Evolutionary conservation across 495 filamentous ascomycete genomes (phyloP), one percentile per base, ranked within the genome.

Genomic region (Podospora tetraspora): DNA sequence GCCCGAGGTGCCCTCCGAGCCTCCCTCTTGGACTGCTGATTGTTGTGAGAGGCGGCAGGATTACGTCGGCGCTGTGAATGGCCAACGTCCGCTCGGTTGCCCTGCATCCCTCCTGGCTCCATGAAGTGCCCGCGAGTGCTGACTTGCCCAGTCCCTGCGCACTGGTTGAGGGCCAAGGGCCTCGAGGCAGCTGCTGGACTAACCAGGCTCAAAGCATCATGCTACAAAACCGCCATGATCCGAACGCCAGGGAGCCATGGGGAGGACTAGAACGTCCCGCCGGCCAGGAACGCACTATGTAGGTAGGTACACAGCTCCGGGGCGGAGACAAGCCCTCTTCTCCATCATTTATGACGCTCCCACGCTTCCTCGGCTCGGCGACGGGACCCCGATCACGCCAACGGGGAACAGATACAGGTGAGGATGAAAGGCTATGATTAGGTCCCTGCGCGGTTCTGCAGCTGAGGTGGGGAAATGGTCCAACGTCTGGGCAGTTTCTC

Each of bases 21-120:
- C 25, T 25, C 43, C 25, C 16, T 30, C 27, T 23, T 59, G 56
- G 63, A 52, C 58, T 52, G 43, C 57, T 66, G 65, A 66, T 66
- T 58, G 56, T 52, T 56, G 65, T 43, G 63, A 37, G 22, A 73
- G 73, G 71, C 61, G 69, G 67, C 73, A 71, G 73, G 23, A 73
- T 75, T 75, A 75, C 73, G 73, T 75, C 72, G 74, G 65, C 67
- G 56, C 34, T 64, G 67, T 61, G 32, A 65, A 30, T 59, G 59
- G 62, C 30, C 67, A 64, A 64, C 64, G 60, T 69, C 61, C 62
- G 37, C 58, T 68, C 68, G 62, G 29, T 69, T 52, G 43, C 43
- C 34, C 22, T 65, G 37, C 63, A n/a, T 52, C 43, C 43, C 6
- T 52, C 43, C 43, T n/a, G 43, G n/a, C 43, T n/a, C 43, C 63